Conservation (phyloP, 208 protist genomes). For the Trypanosoma theileri region DNA sequence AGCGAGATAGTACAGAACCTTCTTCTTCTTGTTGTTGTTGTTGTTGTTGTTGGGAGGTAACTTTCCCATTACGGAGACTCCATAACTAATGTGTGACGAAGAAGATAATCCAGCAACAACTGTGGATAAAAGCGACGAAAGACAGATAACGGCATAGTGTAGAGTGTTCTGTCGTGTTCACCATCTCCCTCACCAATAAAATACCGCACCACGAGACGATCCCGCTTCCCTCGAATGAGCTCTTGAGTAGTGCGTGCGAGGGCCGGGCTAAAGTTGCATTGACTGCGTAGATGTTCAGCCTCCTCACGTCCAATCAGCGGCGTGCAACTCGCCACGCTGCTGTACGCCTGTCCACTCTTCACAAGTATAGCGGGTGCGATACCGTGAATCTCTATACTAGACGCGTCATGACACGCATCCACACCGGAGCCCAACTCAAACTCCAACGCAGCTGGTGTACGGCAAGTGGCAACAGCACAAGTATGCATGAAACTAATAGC, state of each 20-base stretch:
- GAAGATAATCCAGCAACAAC: slow-evolving; percentile 75
- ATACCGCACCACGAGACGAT: slow-evolving; percentile 74
- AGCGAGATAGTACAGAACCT: not conserved
- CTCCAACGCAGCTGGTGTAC: slow-evolving; percentile 18
- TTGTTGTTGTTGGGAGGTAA: no score
- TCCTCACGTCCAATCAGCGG: slow-evolving; percentile 45
- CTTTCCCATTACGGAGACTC: slow-evolving; percentile 25
- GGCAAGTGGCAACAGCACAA: slow-evolving; percentile 10
- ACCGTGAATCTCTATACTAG: slow-evolving; percentile 49
- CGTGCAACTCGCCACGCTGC: slow-evolving; percentile 30
- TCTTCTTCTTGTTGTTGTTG: no score
- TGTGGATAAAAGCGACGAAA: slow-evolving; percentile 76
- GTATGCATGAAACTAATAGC: slow-evolving; percentile 55
- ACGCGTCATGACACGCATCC: slow-evolving; percentile 25
- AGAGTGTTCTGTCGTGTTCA: slow-evolving; percentile 11
- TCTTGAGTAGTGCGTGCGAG: slow-evolving; percentile 32
- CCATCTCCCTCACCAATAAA: slow-evolving; percentile 19
- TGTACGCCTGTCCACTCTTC: slow-evolving; percentile 33
- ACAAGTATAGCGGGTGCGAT: slow-evolving; percentile 46
- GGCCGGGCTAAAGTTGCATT: slow-evolving; percentile 23
- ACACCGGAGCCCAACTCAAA: slow-evolving; percentile 21
- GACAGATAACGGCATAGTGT: slow-evolving; percentile 72
- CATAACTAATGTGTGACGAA: slow-evolving; percentile 58
- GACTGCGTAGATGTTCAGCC: slow-evolving; percentile 44
- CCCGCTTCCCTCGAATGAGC: slow-evolving; percentile 35